Evolutionary conservation across 768 basidiomycete genomes (phyloP).

Genomic region (Lactarius deliciosus): DNA sequence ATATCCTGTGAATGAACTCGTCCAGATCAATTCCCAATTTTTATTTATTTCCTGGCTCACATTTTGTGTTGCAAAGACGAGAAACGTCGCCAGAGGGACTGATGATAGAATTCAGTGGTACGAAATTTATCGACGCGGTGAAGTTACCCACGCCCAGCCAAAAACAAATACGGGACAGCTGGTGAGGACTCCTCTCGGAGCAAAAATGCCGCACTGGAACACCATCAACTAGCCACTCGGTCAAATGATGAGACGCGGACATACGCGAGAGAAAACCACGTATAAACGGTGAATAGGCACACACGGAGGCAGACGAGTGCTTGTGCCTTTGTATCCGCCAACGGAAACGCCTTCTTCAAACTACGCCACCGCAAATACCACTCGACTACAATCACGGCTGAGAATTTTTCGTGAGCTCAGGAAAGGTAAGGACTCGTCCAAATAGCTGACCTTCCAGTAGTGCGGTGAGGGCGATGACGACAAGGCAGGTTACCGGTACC

Average conservation of each 20-base stretch:
- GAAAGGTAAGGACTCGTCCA: constrained; percentile 4
- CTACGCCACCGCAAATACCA: constrained; percentile 43
- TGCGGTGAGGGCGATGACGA: constrained; percentile 42
- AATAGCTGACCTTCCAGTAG: constrained; percentile 45
- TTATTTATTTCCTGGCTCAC: constrained; percentile 34
- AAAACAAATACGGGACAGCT: constrained; percentile 47
- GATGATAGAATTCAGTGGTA: constrained; percentile 13
- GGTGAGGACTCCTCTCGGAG: background rate
- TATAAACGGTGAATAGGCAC: constrained; percentile 24
- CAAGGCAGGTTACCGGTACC: constrained; percentile 47
- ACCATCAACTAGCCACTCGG: background rate
- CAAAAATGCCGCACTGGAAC: background rate
- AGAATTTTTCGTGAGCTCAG: constrained; percentile 12
- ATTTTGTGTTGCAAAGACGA: constrained; percentile 52
- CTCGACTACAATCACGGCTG: constrained; percentile 46
- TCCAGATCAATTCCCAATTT: background rate
- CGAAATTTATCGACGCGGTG: background rate
- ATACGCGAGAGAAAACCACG: constrained; percentile 19
- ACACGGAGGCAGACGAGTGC: constrained; percentile 42
- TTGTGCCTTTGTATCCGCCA: constrained; percentile 41
- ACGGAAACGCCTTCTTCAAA: constrained; percentile 43
- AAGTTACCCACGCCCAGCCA: constrained; percentile 46
- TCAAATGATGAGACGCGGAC: background rate
- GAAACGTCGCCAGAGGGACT: constrained; percentile 52
- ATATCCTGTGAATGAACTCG: constrained; percentile 38